Evolutionary conservation across 2,329 filamentous ascomycete species (phyloP).

Genomic region (Macroventuria anomochaeta): DNA sequence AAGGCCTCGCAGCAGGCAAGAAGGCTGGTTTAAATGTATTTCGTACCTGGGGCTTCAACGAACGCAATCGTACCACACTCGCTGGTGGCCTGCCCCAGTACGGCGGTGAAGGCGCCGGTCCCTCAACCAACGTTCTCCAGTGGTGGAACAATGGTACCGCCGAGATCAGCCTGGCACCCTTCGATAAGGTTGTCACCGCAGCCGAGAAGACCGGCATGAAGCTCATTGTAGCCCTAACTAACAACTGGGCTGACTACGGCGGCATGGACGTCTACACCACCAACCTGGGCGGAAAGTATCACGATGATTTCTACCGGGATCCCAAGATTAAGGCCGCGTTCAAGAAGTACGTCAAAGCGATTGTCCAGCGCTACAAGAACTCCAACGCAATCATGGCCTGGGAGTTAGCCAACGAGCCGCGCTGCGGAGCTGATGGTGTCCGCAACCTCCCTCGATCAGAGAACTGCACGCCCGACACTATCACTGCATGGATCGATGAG

Average conservation of each 20-base stretch:
- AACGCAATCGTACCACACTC: constrained; percentile 59
- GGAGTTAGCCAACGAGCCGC: constrained; percentile 61
- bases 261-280: constrained; percentile 66
- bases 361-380: constrained; percentile 58
- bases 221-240: constrained; percentile 62
- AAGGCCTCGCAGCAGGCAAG: constrained; percentile 55
- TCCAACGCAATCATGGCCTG: constrained; percentile 61
- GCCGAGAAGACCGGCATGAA: constrained; percentile 60
- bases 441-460: constrained; percentile 39
- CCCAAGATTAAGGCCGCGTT: constrained; percentile 60
- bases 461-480: constrained; percentile 47
- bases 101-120: constrained; percentile 57
- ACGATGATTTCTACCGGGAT: constrained; percentile 56
- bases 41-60: constrained; percentile 65
- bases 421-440: constrained; percentile 36
- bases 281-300: constrained; percentile 61
- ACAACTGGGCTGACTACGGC: constrained; percentile 66
- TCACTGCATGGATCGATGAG: constrained; percentile 60
- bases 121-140: constrained; percentile 57
- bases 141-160: constrained; percentile 53
- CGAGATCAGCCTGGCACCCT: constrained; percentile 53
- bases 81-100: constrained; percentile 59
- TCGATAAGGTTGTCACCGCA: constrained; percentile 61
- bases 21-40: constrained; percentile 60
- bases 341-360: constrained; percentile 56